Evolutionary conservation across 106 monocot species (phyloP), one percentile per base, ranked within the genome.

Genomic region (Phalaenopsis aphrodite): DNA sequence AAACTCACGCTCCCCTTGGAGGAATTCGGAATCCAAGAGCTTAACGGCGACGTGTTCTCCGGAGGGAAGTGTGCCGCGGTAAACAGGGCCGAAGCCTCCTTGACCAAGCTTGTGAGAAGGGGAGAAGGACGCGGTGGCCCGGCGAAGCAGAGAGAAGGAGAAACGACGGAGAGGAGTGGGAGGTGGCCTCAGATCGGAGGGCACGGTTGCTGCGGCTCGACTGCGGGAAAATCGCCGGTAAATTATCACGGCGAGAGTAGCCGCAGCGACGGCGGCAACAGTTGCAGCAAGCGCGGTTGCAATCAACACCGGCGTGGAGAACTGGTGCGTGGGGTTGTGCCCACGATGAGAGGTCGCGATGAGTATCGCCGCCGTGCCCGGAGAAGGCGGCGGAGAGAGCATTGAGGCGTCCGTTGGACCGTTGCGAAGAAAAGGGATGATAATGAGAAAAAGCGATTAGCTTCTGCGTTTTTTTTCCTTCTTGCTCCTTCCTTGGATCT

Each of bases 1-100:
- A 81, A 92, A 95, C 95, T 95, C 92, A 42, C 90, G 87, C 81
- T 93, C 92, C 37, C 95, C 95, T 80, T 95, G 95, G 76, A 95
- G 88, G 17, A 92, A 95, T 2, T 88, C 93, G 49, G 88, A 84
- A 56, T 95, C 90, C 92, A 95, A 90, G 72, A 95, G 78, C 86
- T 95, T 95, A 42, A 91, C 92, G 75, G 95, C 95, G 46, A 95
- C 81, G n/a, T 74, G 79, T 75, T 83, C 76, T 2, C 88, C 87
- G 18, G 67, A 79, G 19, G 79, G 80, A 43, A 93, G 85, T 10
- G 58, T 41, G 16, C 90, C 93, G 68, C 90, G 85, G 78, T 82
- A 93, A 7, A 93, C 93, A 38, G 90, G 85, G 36, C 93, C 93
- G 77, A 90, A 93, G 23, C 90, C 88, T 19, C 93, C 93, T 73